Base-by-base conservation (phyloP, 345 rosid genomes). In the Cardamine chenopodiifolia region DNA sequence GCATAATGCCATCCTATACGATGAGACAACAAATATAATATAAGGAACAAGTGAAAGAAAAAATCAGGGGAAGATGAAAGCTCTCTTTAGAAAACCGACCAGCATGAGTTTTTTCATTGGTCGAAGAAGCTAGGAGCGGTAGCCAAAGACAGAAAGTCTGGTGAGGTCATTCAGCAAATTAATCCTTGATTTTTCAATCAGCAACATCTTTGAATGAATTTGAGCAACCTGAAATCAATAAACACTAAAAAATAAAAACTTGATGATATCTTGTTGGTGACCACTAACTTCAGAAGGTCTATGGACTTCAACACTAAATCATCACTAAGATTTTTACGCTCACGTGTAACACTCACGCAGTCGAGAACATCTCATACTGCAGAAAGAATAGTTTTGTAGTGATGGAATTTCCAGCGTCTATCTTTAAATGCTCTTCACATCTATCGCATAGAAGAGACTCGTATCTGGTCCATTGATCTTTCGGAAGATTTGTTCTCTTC, bases 171-270 rank as follows among this genome's bases (percentile, higher is more conserved):
- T 25, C 17, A 68, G 50, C 62, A 68, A 25, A 35, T 23, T 37
- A 35, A 52, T 53, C 50, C 60, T 53, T 68, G 35, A 37, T 6
- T 25, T 37, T 35, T 52, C 62, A 54, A 68, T n/a, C 44, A 57
- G 67, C 19, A 66, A 57, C 34, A 74, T 18, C 50, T 66, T 57
- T 57, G 72, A 34, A 74, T 56, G 72, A 8, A 5, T 25, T 10
- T 6, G 23, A 37, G n/a, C 25, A 67, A 67, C 29, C 72, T 67
- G 72, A 34, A 52, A 53, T 23, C 25, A 67, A 53, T 9, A 35
- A 17, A 67, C 12, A 67, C 50, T 23, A 35, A n/a, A 34, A 5
- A 15, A 8, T 9, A 49, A 47, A 34, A 14, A 11, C 4, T 49
- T 34, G 13, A 20, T 49, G 55, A 2, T 22, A 15, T 15, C 5